A percentile compares a stretch with the other conserved stretches of the same genome.
Conservation (phyloP, 805 yeast species). For the Tetrapisispora nanseiensis region DNA sequence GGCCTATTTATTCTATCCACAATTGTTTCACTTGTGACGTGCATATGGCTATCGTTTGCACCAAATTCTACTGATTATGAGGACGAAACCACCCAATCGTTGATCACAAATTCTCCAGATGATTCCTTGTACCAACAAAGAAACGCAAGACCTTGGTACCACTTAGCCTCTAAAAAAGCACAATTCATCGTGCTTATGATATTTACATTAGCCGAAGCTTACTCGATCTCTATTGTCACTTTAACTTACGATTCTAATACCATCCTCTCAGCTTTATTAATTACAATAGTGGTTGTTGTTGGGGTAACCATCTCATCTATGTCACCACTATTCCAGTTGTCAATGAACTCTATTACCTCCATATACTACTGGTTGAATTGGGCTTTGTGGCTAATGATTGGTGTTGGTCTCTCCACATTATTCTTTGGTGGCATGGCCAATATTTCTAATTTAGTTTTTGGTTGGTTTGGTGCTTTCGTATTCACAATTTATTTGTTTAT, state of each 20-base stretch:
- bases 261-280: constrained; percentile 58
- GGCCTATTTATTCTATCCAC: constrained; percentile 52
- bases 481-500: constrained; percentile 64
- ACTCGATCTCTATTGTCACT: constrained; percentile 58
- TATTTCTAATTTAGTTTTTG: constrained; percentile 52
- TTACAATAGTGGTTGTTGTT: constrained; percentile 61
- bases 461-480: constrained; percentile 63
- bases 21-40: constrained; percentile 50
- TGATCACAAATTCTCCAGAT: not conserved
- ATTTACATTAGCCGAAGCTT: constrained; percentile 70
- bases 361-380: constrained; percentile 34
- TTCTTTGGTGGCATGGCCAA: constrained; percentile 56
- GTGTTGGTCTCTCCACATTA: constrained; percentile 53
- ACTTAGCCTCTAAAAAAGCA: constrained; percentile 16
- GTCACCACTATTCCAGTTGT: constrained; percentile 40
- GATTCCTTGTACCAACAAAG: not conserved
- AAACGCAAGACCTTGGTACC: constrained; percentile 21
- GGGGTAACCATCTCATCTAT: constrained; percentile 71
- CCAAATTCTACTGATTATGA: constrained; percentile 53
- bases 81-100: constrained; percentile 11
- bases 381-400: constrained; percentile 58
- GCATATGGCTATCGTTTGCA: constrained; percentile 53
- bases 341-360: constrained; percentile 27
- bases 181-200: constrained; percentile 44
- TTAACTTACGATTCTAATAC: constrained; percentile 51